These are phyloP conservation scores for Amanita molliuscula DNA, from an alignment of 768 basidiomycete genomes.

Conservation along the genomic window DNA sequence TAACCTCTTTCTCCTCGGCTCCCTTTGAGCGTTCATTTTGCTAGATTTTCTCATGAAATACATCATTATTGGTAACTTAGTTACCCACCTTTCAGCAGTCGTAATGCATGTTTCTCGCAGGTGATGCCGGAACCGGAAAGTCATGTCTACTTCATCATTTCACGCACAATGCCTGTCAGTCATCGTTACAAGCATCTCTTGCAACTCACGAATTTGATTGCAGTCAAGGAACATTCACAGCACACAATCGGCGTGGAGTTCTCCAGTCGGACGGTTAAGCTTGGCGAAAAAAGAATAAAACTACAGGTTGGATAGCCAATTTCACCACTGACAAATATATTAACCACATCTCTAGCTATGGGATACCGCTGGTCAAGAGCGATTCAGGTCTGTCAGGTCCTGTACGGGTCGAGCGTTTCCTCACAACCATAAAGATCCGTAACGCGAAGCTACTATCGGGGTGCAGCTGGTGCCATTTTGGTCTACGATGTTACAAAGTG, in stretches of 20 bases:
- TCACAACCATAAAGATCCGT: slow-evolving; percentile 48
- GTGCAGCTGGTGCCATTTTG: slow-evolving; percentile 84
- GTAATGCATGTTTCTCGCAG: slow-evolving; percentile 26
- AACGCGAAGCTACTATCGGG: slow-evolving; percentile 92
- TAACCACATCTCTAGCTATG: slow-evolving; percentile 50
- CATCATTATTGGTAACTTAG: slow-evolving; percentile 77
- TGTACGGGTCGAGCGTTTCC: slow-evolving; percentile 4
- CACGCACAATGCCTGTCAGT: slow-evolving; percentile 89
- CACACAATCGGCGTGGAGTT: slow-evolving; percentile 99
- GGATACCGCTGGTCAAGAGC: slow-evolving; percentile 96
- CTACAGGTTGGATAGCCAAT: slow-evolving; percentile 57
- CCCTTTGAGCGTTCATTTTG: slow-evolving; percentile 11
- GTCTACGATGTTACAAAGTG: slow-evolving; percentile 92
- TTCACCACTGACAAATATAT: slow-evolving; percentile 10
- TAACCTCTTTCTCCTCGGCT: not conserved
- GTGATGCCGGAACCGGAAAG: slow-evolving; percentile 96
- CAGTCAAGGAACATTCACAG: slow-evolving; percentile 93
- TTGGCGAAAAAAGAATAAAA: slow-evolving; percentile 93
- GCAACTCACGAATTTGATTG: slow-evolving; percentile 4
- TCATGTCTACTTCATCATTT: slow-evolving; percentile 95
- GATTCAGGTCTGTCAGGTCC: slow-evolving; percentile 55
- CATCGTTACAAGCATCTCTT: slow-evolving; percentile 7
- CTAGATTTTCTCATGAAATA: slow-evolving; percentile 98
- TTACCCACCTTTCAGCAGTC: slow-evolving; percentile 6
- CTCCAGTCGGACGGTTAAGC: slow-evolving; percentile 83